A percentile compares a stretch with the other conserved stretches of the same genome.
Evolutionary conservation across 306 rosid genomes (phyloP).

Genomic region (Vigna trinervia): DNA sequence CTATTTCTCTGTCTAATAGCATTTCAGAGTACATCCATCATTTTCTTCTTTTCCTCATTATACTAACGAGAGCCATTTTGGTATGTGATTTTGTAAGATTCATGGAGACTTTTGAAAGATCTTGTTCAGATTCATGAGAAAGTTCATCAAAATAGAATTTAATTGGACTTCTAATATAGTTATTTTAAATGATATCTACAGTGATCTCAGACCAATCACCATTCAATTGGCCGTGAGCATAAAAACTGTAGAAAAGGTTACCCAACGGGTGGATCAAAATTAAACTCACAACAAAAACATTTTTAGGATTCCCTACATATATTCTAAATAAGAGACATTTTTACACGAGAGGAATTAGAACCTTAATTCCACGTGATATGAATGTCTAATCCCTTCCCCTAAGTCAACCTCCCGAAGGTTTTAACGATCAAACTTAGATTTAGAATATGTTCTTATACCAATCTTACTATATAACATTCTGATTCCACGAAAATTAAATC

Average conservation of each 20-base stretch:
- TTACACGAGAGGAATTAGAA: neutral
- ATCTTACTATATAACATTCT: neutral
- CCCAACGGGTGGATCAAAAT: neutral
- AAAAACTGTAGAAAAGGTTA: neutral
- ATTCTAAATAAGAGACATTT: neutral
- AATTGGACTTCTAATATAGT: neutral
- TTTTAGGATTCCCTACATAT: neutral
- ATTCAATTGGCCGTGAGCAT: neutral
- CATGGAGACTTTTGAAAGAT: neutral
- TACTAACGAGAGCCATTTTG: neutral
- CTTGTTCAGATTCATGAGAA: neutral
- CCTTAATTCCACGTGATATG: neutral
- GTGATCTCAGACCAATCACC: neutral
- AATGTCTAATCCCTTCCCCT: neutral
- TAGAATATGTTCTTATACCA: neutral
- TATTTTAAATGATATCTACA: neutral
- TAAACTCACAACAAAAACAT: neutral
- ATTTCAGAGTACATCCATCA: neutral
- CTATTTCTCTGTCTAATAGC: too few relatives aligned
- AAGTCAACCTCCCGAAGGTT: neutral
- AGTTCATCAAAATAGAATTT: neutral
- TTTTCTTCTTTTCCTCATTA: neutral
- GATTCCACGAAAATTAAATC: neutral
- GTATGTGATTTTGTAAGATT: neutral
- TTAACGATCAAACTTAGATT: neutral